These are phyloP conservation scores for Podaxis sp. DNA, from an alignment of 768 basidiomycete species.

Conservation along the genomic window DNA sequence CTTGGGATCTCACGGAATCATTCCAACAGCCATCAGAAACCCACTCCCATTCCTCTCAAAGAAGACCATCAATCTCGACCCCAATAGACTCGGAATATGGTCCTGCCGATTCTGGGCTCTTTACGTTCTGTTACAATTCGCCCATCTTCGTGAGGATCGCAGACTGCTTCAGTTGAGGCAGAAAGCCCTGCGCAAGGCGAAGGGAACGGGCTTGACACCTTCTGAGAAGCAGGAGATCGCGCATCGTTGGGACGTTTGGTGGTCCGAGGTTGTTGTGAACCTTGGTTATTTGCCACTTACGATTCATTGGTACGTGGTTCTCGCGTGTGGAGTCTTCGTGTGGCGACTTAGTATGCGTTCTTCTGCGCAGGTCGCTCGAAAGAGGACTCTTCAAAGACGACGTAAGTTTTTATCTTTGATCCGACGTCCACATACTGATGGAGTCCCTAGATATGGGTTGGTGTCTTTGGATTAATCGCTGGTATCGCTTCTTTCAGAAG, in stretches of 20 bases:
- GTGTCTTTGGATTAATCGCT: slow-evolving; percentile 43
- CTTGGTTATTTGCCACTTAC: slow-evolving; percentile 78
- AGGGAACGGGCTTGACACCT: slow-evolving; percentile 42
- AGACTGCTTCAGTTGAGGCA: slow-evolving; percentile 55
- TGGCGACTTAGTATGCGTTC: neutral
- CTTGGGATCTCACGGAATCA: slow-evolving; percentile 56
- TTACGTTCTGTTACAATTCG: slow-evolving; percentile 76
- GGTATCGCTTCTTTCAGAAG: slow-evolving; percentile 61
- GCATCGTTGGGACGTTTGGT: slow-evolving; percentile 63
- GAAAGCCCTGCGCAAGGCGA: slow-evolving; percentile 55
- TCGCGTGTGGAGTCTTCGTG: neutral
- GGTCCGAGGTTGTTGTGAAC: slow-evolving; percentile 72
- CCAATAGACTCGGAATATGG: slow-evolving; percentile 56
- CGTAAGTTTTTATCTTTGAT: slow-evolving; percentile 34
- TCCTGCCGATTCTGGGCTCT: slow-evolving; percentile 81
- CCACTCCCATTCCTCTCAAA: slow-evolving; percentile 39
- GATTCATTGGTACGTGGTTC: slow-evolving; percentile 67
- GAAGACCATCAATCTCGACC: slow-evolving; percentile 42
- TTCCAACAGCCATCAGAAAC: slow-evolving; percentile 54
- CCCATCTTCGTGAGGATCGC: slow-evolving; percentile 67
- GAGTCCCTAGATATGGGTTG: slow-evolving; percentile 36
- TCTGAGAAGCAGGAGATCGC: slow-evolving; percentile 56
- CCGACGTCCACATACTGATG: slow-evolving; percentile 5
- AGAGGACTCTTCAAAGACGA: slow-evolving; percentile 66
- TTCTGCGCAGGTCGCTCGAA: slow-evolving; percentile 59